phyloP scores from a whole-genome alignment of 441 rosid genomes.

The Mallotus japonicus region DNA sequence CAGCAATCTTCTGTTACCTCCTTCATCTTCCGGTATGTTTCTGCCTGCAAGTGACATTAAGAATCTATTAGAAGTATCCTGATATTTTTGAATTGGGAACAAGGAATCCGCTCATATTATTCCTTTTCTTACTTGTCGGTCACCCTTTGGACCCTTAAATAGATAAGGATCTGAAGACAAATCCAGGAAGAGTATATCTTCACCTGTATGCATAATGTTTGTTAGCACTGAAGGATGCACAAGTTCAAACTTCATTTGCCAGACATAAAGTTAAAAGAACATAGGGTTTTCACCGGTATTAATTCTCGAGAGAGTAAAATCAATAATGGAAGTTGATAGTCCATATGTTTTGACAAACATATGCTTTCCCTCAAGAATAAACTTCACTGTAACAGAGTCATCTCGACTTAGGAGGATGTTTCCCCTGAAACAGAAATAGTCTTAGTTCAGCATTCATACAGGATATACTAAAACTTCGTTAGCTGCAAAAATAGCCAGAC shows the following conservation, averaged over 20 bases:
- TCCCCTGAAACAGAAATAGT: constrained; percentile 56
- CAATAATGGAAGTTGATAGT: constrained; percentile 67
- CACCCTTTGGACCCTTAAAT: constrained; percentile 89
- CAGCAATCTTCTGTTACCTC: constrained; percentile 72
- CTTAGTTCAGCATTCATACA: constrained; percentile 17
- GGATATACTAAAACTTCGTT: constrained; percentile 3
- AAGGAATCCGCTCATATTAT: not conserved
- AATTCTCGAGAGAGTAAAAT: constrained; percentile 92
- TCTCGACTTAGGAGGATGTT: constrained; percentile 79
- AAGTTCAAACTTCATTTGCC: constrained; percentile 17
- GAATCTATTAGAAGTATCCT: constrained; percentile 12
- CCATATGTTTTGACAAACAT: constrained; percentile 55
- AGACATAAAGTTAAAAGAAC: not conserved
- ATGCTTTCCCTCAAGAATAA: constrained; percentile 62
- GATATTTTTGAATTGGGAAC: not conserved
- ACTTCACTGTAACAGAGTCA: constrained; percentile 42
- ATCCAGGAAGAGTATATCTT: constrained; percentile 83
- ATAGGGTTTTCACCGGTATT: constrained; percentile 58
- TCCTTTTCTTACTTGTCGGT: constrained; percentile 61
- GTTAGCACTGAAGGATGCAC: constrained; percentile 8
- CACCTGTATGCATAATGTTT: constrained; percentile 40
- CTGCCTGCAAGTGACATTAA: constrained; percentile 54
- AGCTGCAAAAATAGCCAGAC: constrained; percentile 33
- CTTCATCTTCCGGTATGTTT: constrained; percentile 89
- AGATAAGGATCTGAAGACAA: constrained; percentile 80